Base-by-base conservation (phyloP, 129 eudicot genomes). In the Gnaphalium uliginosum region DNA sequence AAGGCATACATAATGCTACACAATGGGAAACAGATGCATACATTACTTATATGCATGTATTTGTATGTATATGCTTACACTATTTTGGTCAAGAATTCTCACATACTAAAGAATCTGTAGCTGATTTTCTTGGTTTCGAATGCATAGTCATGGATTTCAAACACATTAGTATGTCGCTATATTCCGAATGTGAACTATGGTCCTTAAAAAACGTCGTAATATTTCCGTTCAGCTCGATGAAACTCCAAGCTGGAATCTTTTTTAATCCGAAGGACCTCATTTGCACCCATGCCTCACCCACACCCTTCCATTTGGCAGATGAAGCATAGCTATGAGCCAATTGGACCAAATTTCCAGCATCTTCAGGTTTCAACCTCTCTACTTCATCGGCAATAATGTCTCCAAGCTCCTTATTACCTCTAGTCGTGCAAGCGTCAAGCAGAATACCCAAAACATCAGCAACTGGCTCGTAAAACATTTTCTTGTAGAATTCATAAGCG, bases 231-330 rank as follows among this genome's bases (percentile, higher is more conserved):
- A 80, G 70, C 48, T 95, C 96, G 54, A 95, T 81, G 76, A 78
- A 89, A 78, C 99, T 95, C 99, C 99, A 95, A 65, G 92, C 97
- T 4, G 99, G 99, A 43, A 83, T 75, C 78, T 91, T 95, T 78
- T 74, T 89, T 9, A 91, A 78, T 8, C 97, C 99, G 64, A 88
- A 92, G 67, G 88, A 83, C 76, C 92, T 86, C 99, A 95, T 91
- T 76, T 95, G 87, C 13, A 73, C 73, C 92, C 97, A 91, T 35
- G 95, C 88, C 54, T 91, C 87, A 57, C 89, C 89, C 41, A 91
- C 97, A n/a, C 84, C 89, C 27, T 91, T 92, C 99, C 99, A 95
- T 63, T 81, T 76, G 10, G 73, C 85, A 87, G 51, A 83, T 23
- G 97, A 84, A 78, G 97, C 99, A 86, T 89, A 89, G 35, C 78